Evolutionary conservation across 345 rosid genomes (phyloP).

Genomic region (Fremontodendron californicum): DNA sequence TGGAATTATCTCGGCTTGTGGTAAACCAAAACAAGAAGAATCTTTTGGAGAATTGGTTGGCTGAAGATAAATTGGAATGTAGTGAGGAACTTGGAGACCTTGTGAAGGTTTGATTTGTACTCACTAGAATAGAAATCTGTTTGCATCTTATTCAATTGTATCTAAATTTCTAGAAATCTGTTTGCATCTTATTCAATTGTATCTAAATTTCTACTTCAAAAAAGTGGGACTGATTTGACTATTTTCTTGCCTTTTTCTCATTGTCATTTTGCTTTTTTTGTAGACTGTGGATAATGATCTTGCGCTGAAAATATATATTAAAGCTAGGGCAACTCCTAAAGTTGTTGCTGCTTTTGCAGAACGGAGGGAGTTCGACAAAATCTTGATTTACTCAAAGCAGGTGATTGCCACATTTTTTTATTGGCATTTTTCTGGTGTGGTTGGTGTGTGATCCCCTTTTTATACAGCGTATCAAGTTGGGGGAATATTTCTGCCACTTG

Average conservation of each 20-base stretch:
- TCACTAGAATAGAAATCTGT: not conserved
- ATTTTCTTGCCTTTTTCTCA: slow-evolving; percentile 8
- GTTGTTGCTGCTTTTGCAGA: slow-evolving; percentile 99
- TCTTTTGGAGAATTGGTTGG: slow-evolving; percentile 94
- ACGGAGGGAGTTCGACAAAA: slow-evolving; percentile 95
- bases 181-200: not conserved
- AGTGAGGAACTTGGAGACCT: slow-evolving; percentile 99
- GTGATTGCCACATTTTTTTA: slow-evolving; percentile 28
- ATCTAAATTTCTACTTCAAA: not conserved
- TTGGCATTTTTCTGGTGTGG: not conserved
- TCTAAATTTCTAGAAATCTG: not conserved
- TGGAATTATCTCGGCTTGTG: slow-evolving; percentile 96
- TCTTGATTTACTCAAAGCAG: slow-evolving; percentile 91
- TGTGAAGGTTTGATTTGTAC: slow-evolving; percentile 70
- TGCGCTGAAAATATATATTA: slow-evolving; percentile 88
- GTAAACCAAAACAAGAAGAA: slow-evolving; percentile 98
- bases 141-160: not conserved
- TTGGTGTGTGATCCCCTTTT: not conserved
- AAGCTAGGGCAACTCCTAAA: slow-evolving; percentile 95
- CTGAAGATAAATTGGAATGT: slow-evolving; percentile 97
- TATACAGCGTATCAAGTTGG: not conserved
- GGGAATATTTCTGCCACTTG: not conserved
- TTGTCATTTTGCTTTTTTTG: slow-evolving; percentile 24
- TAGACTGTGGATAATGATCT: slow-evolving; percentile 99
- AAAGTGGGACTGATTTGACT: not conserved